phyloP scores from a whole-genome alignment of 2,329 filamentous ascomycete genomes.

The Paecilomyces sp. region DNA sequence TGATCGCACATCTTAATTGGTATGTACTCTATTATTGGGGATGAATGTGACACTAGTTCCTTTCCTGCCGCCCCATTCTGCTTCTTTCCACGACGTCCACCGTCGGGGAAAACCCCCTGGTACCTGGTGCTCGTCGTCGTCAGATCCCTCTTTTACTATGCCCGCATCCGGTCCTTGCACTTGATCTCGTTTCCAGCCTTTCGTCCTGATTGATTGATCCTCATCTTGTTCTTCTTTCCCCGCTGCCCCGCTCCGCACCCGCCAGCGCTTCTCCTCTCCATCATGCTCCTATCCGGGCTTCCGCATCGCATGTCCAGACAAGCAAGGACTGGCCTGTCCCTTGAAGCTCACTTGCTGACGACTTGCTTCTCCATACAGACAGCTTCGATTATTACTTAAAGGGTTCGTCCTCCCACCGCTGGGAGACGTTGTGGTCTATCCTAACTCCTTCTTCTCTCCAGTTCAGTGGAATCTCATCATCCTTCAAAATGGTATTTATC shows the following conservation, averaged over 20 bases:
- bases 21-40: neutral
- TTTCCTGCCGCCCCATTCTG: neutral
- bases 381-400: neutral
- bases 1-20: neutral
- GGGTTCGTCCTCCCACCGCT: neutral
- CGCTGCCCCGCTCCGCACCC: neutral
- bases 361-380: neutral
- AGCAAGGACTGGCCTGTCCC: neutral
- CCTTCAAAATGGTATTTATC: conserved; percentile 55
- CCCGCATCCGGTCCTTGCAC: neutral
- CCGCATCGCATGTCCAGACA: neutral
- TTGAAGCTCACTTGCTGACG: neutral
- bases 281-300: neutral
- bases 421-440: neutral
- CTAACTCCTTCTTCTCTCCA: conserved; percentile 1
- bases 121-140: neutral
- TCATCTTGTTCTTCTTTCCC: neutral
- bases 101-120: neutral
- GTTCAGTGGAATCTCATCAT: conserved; percentile 3
- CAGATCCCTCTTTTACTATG: neutral
- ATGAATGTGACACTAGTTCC: neutral
- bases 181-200: neutral
- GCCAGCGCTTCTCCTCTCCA: neutral
- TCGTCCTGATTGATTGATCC: neutral
- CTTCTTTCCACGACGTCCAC: neutral